Evolutionary conservation across 2,329 filamentous ascomycete genomes (phyloP).

Genomic region (Neocatenulostroma microsporum): DNA sequence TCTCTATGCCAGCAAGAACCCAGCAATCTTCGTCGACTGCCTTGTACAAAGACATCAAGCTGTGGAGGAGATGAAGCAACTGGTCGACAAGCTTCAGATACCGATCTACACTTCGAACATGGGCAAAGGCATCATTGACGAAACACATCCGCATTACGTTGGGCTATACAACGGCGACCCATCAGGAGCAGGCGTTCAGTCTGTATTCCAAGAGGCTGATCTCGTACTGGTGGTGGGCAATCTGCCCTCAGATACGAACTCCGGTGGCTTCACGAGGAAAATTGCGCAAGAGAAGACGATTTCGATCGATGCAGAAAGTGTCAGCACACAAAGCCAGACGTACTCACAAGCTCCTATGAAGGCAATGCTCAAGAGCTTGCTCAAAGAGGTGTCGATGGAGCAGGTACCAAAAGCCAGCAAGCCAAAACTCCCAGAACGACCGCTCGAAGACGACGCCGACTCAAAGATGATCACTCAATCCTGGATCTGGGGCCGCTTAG

Average conservation of each 20-base stretch:
- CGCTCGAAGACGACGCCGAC: conserved; percentile 25
- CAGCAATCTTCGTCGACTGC: conserved; percentile 34
- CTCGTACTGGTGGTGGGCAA: conserved; percentile 33
- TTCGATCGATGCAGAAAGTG: conserved; percentile 31
- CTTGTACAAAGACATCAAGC: conserved; percentile 34
- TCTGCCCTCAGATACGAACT: conserved; percentile 37
- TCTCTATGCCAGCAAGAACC: conserved; percentile 29
- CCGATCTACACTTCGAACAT: conserved; percentile 36
- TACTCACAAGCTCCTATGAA: conserved; percentile 32
- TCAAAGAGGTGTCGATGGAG: conserved; percentile 15
- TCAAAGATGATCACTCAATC: conserved; percentile 37
- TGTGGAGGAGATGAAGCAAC: conserved; percentile 24
- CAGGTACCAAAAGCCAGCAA: conserved; percentile 20
- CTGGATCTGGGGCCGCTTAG: conserved; percentile 33
- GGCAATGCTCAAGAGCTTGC: conserved; percentile 28
- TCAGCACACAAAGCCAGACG: conserved; percentile 28
- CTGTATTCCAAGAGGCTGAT: conserved; percentile 31
- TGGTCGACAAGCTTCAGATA: conserved; percentile 30
- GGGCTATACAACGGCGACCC: conserved; percentile 37
- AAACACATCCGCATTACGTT: conserved; percentile 33
- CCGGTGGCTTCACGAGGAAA: conserved; percentile 34
- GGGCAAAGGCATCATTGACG: conserved; percentile 38
- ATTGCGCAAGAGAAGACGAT: conserved; percentile 26
- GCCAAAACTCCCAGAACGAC: conserved; percentile 22
- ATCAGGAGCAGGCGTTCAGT: conserved; percentile 30